Base-by-base conservation (phyloP, 345 rosid species). In the Camelina neglecta region DNA sequence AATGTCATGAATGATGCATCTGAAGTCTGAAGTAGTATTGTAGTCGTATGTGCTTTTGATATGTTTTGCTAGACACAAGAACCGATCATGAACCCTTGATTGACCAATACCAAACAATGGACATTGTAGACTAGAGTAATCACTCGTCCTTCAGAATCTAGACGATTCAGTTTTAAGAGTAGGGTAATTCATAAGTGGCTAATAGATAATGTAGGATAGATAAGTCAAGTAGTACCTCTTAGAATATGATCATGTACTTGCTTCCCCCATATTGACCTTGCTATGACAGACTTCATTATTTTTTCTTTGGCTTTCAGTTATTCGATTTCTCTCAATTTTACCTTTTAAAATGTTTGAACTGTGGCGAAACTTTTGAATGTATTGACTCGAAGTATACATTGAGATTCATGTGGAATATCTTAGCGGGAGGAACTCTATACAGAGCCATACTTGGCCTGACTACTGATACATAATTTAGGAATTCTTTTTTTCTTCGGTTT, bases 11-110 rank as follows among this genome's bases (percentile, higher is more conserved):
- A 24, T 62, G 36, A 42, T 73, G 64, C 48, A 53, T 63, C 56
- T 54, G 63, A 49, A 33, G 16, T 66, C 47, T 42, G 41, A 64
- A 55, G 59, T 66, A 48, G 56, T 66, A 36, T 20, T n/a, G 38
- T 35, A 35, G 38, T 35, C 7, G 38, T 35, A 7, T 74, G 50
- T 65, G 72, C 11, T 24, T 11, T 65, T 62, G 54, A 48, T 71
- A 21, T 60, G 47, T 18, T 44, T 36, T 38, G 65, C 7, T 39
- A 26, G 39, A 24, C 11, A 24, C 62, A 41, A 33, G 45, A 7
- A 31, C 21, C 26, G 33, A 58, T 47, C 57, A 58, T 58, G 42
- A 31, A 12, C 35, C 44, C 2, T 57, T 57, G 55, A 31, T 56
- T 57, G n/a, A 56, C 35, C 49, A 12, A 35, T 11, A 13, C 31